Evolutionary conservation across 495 filamentous ascomycete genomes (phyloP).

Genomic region (Evansstolkia leycettana): DNA sequence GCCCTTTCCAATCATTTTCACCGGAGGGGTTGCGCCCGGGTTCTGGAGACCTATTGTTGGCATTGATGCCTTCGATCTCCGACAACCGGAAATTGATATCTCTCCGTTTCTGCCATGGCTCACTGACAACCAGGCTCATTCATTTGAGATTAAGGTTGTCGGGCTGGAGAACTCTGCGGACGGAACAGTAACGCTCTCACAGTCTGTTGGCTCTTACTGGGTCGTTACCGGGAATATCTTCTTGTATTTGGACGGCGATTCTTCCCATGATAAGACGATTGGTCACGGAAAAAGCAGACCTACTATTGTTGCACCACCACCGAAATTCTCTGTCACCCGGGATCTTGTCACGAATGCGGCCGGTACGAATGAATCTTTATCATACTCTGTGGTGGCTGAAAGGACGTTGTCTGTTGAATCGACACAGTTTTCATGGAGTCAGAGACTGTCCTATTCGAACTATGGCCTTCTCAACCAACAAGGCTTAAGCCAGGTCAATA

Average conservation of each 20-base stretch:
- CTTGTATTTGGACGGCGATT: conserved; percentile 54
- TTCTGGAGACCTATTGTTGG: conserved; percentile 81
- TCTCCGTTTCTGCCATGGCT: conserved; percentile 64
- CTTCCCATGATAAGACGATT: conserved; percentile 36
- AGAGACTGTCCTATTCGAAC: conserved; percentile 46
- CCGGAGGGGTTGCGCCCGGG: conserved; percentile 70
- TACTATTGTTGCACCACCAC: conserved; percentile 20
- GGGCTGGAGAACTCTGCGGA: conserved; percentile 44
- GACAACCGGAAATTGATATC: conserved; percentile 75
- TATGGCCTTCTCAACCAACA: conserved; percentile 41
- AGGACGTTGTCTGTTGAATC: conserved; percentile 45
- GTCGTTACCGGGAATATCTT: conserved; percentile 76
- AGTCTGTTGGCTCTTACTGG: conserved; percentile 61
- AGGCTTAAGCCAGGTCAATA: conserved; percentile 50
- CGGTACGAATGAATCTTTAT: conserved; percentile 48
- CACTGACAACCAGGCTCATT: conserved; percentile 50
- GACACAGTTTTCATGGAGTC: conserved; percentile 43
- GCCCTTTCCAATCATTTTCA: conserved; percentile 84
- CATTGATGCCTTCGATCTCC: conserved; percentile 72
- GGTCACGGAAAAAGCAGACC: conserved; percentile 5
- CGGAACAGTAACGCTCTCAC: conserved; percentile 38
- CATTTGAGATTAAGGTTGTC: conserved; percentile 57
- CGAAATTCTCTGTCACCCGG: conserved; percentile 30
- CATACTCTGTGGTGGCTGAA: conserved; percentile 44
- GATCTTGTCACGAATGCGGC: conserved; percentile 27